Evolutionary conservation across 495 filamentous ascomycete species (phyloP).

Genomic region (Penicillium cosmopolitanum): DNA sequence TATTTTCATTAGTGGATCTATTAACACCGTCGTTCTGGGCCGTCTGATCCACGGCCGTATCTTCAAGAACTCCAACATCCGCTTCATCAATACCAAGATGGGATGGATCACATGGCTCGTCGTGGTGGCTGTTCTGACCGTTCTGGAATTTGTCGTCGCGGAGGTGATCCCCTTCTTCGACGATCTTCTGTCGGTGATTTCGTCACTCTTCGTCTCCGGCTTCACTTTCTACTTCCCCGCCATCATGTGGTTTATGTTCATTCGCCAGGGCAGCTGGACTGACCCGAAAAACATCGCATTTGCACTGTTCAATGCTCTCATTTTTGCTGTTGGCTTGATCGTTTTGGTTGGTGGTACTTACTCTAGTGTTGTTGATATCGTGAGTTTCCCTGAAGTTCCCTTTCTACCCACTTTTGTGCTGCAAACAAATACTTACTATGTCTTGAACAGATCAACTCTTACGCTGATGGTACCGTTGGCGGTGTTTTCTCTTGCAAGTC

Average conservation of each 20-base stretch:
- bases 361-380: conserved; percentile 55
- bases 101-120: conserved; percentile 57
- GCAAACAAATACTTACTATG: conserved; percentile 5
- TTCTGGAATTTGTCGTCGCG: conserved; percentile 65
- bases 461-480: conserved; percentile 39
- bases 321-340: conserved; percentile 36
- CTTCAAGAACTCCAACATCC: conserved; percentile 50
- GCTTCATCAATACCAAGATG: conserved; percentile 57
- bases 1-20: conserved; percentile 64
- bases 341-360: conserved; percentile 59
- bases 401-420: conserved; percentile 7
- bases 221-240: conserved; percentile 34
- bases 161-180: conserved; percentile 68
- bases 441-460: conserved; percentile 37
- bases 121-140: conserved; percentile 52
- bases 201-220: conserved; percentile 33
- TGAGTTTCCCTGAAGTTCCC: conserved; percentile 36
- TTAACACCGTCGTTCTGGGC: conserved; percentile 57
- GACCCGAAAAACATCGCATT: conserved; percentile 28
- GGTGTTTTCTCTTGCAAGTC: conserved; percentile 45
- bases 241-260: conserved; percentile 62
- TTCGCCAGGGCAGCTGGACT: conserved; percentile 39
- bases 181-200: conserved; percentile 57
- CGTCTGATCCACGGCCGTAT: conserved; percentile 62
- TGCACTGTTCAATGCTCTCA: conserved; percentile 16